Evolutionary conservation across 495 filamentous ascomycete genomes (phyloP).

Genomic region (Aspergillus leporis): DNA sequence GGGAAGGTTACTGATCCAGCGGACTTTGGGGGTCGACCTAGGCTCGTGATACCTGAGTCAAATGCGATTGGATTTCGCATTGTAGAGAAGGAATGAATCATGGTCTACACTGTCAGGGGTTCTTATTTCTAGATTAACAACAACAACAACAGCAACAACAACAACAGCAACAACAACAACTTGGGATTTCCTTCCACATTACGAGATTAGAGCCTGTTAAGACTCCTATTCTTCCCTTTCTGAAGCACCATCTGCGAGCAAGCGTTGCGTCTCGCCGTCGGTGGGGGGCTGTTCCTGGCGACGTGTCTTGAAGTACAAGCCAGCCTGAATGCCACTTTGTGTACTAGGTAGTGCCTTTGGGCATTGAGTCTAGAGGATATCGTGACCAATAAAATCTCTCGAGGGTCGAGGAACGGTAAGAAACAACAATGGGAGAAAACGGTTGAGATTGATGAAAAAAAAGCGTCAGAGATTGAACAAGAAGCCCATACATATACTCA

Average conservation of each 20-base stretch:
- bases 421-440: too few species aligned
- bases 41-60: slow-evolving; percentile 4
- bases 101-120: background rate
- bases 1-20: background rate
- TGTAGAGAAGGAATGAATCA: background rate
- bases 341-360: too few species aligned
- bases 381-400: too few species aligned
- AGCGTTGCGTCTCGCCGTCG: background rate
- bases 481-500: too few species aligned
- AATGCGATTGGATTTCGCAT: slow-evolving; percentile 3
- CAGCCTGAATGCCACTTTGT: background rate
- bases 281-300: background rate
- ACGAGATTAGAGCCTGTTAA: background rate
- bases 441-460: too few species aligned
- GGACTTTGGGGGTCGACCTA: slow-evolving; percentile 1
- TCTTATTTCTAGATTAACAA: background rate
- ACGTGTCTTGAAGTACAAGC: background rate
- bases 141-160: too few species aligned
- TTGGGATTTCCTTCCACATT: background rate
- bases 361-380: too few species aligned
- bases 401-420: too few species aligned
- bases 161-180: background rate
- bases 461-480: too few species aligned
- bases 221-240: slow-evolving; percentile 1
- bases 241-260: background rate